A percentile compares a stretch with the other conserved stretches of the same genome.
These are phyloP conservation scores for Fusarium begoniae DNA, from an alignment of 2,329 filamentous ascomycete species.

Conservation along the genomic window DNA sequence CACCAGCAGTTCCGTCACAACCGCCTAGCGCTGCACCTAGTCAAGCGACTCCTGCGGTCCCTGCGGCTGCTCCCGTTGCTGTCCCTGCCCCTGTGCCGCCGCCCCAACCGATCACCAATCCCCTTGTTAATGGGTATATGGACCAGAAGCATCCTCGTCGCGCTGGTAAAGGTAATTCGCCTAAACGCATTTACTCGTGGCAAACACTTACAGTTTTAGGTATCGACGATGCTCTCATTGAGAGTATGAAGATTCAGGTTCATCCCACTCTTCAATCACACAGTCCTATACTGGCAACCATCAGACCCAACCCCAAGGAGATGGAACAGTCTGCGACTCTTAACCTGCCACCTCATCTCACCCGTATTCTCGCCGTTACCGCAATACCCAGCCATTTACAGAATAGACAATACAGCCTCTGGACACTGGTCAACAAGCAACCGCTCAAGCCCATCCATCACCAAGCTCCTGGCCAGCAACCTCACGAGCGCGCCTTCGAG, in stretches of 20 bases:
- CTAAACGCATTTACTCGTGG: no score
- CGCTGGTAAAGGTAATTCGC: slow-evolving; percentile 53
- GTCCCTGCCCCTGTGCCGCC: slow-evolving; percentile 27
- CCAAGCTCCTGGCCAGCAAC: slow-evolving; percentile 65
- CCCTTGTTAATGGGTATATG: slow-evolving; percentile 45
- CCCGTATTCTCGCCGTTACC: slow-evolving; percentile 76
- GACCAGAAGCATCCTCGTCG: slow-evolving; percentile 52
- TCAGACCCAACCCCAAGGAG: slow-evolving; percentile 72
- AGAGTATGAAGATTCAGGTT: slow-evolving; percentile 71
- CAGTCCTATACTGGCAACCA: slow-evolving; percentile 68
- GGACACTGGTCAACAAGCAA: slow-evolving; percentile 75
- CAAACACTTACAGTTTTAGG: slow-evolving; percentile 50
- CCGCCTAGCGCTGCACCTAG: slow-evolving; percentile 24
- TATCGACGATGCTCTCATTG: slow-evolving; percentile 70
- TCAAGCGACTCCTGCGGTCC: slow-evolving; percentile 19
- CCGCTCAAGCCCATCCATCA: slow-evolving; percentile 60
- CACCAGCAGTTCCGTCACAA: slow-evolving; percentile 38
- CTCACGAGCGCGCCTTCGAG: slow-evolving; percentile 77
- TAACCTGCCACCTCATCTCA: slow-evolving; percentile 72
- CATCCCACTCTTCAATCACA: slow-evolving; percentile 72
- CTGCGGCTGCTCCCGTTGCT: not conserved
- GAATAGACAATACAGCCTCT: slow-evolving; percentile 77
- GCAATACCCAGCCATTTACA: slow-evolving; percentile 70
- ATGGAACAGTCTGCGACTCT: slow-evolving; percentile 78
- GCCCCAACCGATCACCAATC: slow-evolving; percentile 41